A percentile compares a stretch with the other conserved stretches of the same genome.
Evolutionary conservation across 495 filamentous ascomycete genomes (phyloP).

Genomic region (Haplographium delicatum): DNA sequence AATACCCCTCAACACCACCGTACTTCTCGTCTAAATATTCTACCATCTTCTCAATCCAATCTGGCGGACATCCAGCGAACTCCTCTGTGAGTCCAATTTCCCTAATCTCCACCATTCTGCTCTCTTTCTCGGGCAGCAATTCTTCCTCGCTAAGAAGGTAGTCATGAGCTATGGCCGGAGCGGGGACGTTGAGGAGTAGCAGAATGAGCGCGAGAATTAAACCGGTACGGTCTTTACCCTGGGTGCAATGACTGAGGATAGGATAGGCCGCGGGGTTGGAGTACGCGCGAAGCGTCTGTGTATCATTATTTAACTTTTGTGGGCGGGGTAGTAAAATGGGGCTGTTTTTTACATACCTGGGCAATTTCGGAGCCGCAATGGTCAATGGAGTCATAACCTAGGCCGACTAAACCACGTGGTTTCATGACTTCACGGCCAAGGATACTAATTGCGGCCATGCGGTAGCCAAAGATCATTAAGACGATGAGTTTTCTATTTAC

Average conservation of each 20-base stretch:
- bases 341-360: no score
- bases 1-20: conserved; percentile 21
- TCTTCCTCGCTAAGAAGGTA: conserved; percentile 57
- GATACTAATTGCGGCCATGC: conserved; percentile 60
- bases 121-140: conserved; percentile 52
- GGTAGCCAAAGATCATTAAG: conserved; percentile 59
- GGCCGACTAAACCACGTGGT: conserved; percentile 58
- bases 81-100: conserved; percentile 61
- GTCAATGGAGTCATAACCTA: conserved; percentile 61
- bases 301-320: no score
- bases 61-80: conserved; percentile 58
- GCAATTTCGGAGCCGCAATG: conserved; percentile 57
- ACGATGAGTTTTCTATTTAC: conserved; percentile 48
- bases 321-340: not conserved
- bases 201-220: conserved; percentile 61
- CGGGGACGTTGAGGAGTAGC: conserved; percentile 50
- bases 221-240: conserved; percentile 85
- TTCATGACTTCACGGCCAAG: conserved; percentile 65
- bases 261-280: conserved; percentile 45
- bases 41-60: conserved; percentile 29
- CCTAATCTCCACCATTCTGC: conserved; percentile 61
- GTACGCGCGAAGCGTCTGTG: conserved; percentile 29
- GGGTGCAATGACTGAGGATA: conserved; percentile 72
- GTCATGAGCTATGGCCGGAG: conserved; percentile 55
- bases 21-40: conserved; percentile 19